Evolutionary conservation across 2,329 filamentous ascomycete genomes (phyloP).

Genomic region (Colletotrichum tofieldiae): DNA sequence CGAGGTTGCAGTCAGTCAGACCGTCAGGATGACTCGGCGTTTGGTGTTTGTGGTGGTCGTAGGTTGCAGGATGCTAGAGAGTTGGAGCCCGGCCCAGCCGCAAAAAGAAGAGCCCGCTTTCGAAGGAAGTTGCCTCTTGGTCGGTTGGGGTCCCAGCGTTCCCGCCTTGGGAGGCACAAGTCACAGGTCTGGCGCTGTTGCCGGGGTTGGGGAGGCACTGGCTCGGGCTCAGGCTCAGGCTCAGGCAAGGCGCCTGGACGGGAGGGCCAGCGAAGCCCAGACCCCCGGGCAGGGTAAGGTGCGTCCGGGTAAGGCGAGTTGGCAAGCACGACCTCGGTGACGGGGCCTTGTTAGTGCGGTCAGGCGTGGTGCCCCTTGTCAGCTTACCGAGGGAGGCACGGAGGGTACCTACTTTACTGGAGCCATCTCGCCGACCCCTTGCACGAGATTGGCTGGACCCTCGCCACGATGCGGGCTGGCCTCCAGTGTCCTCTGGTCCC

Average conservation of each 20-base stretch:
- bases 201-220: background rate
- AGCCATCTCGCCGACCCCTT: background rate
- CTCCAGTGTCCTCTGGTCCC: background rate
- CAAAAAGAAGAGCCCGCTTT: slow-evolving; percentile 23
- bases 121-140: background rate
- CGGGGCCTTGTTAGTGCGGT: slow-evolving; percentile 32
- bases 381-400: no score
- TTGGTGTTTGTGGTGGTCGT: slow-evolving; percentile 10
- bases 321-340: slow-evolving; percentile 23
- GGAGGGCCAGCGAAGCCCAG: background rate
- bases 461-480: background rate
- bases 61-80: slow-evolving; percentile 37
- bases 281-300: slow-evolving; percentile 13
- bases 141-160: slow-evolving; percentile 12
- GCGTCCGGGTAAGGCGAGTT: slow-evolving; percentile 19
- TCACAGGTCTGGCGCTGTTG: background rate
- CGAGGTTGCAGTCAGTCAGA: slow-evolving; percentile 24
- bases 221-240: background rate
- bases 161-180: slow-evolving; percentile 1
- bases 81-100: slow-evolving; percentile 28
- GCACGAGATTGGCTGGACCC: background rate
- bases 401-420: background rate
- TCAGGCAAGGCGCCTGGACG: background rate
- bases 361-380: slow-evolving; percentile 5
- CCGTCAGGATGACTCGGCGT: slow-evolving; percentile 27